phyloP scores from a whole-genome alignment of 306 rosid genomes.

The Coriaria nepalensis region DNA sequence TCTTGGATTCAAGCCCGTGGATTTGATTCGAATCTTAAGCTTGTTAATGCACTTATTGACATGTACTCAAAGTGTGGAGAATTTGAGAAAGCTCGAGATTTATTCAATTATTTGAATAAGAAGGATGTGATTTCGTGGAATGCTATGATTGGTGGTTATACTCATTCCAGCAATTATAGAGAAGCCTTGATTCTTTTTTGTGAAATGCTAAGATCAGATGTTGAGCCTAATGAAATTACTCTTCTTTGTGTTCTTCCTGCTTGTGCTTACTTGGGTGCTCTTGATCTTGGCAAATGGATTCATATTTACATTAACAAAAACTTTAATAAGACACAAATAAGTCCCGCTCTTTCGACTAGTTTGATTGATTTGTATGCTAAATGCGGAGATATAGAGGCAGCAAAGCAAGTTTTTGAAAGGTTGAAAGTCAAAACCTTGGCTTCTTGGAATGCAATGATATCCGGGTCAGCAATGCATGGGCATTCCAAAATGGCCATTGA shows the following conservation, averaged over 20 bases:
- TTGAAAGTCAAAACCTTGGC: slow-evolving; percentile 40
- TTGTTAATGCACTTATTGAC: slow-evolving; percentile 53
- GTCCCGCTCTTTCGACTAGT: slow-evolving; percentile 53
- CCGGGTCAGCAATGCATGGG: slow-evolving; percentile 66
- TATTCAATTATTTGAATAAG: slow-evolving; percentile 46
- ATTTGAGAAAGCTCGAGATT: slow-evolving; percentile 35
- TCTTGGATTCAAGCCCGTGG: slow-evolving; percentile 44
- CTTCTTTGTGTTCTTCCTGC: slow-evolving; percentile 58
- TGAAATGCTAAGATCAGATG: slow-evolving; percentile 41
- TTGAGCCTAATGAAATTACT: slow-evolving; percentile 73
- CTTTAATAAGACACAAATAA: slow-evolving; percentile 17
- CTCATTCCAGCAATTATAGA: slow-evolving; percentile 27
- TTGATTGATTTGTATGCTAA: slow-evolving; percentile 72
- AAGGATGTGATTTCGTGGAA: slow-evolving; percentile 78
- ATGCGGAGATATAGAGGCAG: slow-evolving; percentile 55
- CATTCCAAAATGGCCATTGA: slow-evolving; percentile 40
- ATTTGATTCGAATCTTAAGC: slow-evolving; percentile 34
- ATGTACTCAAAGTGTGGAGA: slow-evolving; percentile 75
- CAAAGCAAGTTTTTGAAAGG: slow-evolving; percentile 52
- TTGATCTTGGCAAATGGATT: slow-evolving; percentile 85
- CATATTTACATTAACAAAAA: slow-evolving; percentile 59
- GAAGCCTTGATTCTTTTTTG: slow-evolving; percentile 57
- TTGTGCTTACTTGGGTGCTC: slow-evolving; percentile 73
- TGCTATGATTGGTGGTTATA: slow-evolving; percentile 73
- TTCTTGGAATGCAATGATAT: slow-evolving; percentile 80